These are phyloP conservation scores for Penicillium aurantiogriseum DNA, from an alignment of 2,329 filamentous ascomycete species.

Conservation along the genomic window DNA sequence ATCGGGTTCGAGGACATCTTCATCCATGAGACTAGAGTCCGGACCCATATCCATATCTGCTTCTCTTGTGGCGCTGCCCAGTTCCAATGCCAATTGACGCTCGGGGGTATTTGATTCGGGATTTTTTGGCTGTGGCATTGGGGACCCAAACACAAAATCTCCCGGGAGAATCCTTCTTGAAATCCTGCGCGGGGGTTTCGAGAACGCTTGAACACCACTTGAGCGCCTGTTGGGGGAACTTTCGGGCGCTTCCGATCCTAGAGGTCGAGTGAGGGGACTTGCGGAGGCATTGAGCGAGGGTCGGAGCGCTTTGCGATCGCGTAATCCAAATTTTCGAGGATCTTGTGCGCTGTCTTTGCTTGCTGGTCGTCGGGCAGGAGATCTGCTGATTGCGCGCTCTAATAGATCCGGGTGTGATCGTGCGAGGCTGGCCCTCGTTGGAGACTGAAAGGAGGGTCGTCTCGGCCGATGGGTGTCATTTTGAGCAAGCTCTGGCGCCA, in stretches of 20 bases:
- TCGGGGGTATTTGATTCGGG: constrained; percentile 29
- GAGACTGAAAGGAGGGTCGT: constrained; percentile 64
- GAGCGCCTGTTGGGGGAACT: constrained; percentile 30
- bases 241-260: constrained; percentile 14
- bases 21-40: constrained; percentile 23
- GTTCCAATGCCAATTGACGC: constrained; percentile 33
- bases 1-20: constrained; percentile 57
- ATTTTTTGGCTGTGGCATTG: constrained; percentile 14
- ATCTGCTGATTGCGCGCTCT: constrained; percentile 45
- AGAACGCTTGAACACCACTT: constrained; percentile 36
- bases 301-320: constrained; percentile 39
- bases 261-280: constrained; percentile 25
- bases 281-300: constrained; percentile 33
- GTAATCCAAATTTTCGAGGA: constrained; percentile 30
- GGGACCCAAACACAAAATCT: constrained; percentile 32
- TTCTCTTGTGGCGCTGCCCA: constrained; percentile 32
- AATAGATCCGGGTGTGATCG: constrained; percentile 61
- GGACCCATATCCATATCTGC: constrained; percentile 18
- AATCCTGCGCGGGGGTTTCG: constrained; percentile 37
- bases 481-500: constrained; percentile 37
- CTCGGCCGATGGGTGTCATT: constrained; percentile 30
- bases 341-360: constrained; percentile 18
- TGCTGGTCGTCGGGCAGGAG: constrained; percentile 32
- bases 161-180: constrained; percentile 34
- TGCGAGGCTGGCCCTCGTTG: constrained; percentile 63